These are phyloP conservation scores for Bathelium albidoporum DNA, from an alignment of 495 filamentous ascomycete species.

Conservation along the genomic window DNA sequence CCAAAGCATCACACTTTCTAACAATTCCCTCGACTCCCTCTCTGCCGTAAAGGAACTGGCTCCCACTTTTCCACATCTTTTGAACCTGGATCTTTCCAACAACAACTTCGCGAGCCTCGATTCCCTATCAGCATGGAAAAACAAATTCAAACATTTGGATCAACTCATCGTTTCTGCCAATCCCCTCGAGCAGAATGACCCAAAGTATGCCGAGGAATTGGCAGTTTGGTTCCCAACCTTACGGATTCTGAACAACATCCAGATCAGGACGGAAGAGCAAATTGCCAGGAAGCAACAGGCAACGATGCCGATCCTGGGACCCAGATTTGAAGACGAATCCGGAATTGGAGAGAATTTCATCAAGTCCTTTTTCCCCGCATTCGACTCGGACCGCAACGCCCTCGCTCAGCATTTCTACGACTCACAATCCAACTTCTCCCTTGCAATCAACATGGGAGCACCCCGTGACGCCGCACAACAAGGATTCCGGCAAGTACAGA, in stretches of 20 bases:
- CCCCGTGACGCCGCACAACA: conserved; percentile 38
- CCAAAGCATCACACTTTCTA: conserved; percentile 62
- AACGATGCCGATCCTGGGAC: conserved; percentile 53
- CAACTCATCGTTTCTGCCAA: conserved; percentile 69
- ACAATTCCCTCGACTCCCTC: conserved; percentile 65
- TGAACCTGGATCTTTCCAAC: conserved; percentile 73
- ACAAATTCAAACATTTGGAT: conserved; percentile 64
- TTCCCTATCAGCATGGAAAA: conserved; percentile 55
- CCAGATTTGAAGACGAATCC: conserved; percentile 65
- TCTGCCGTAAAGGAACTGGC: conserved; percentile 59
- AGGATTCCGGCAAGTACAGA: conserved; percentile 22
- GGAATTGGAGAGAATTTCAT: conserved; percentile 68
- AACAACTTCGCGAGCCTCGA: conserved; percentile 59
- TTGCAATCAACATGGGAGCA: conserved; percentile 57
- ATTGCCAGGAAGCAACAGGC: conserved; percentile 31
- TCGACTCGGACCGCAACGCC: conserved; percentile 57
- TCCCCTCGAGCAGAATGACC: conserved; percentile 52
- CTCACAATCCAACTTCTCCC: conserved; percentile 62
- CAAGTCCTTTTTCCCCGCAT: conserved; percentile 60
- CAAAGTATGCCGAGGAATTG: conserved; percentile 58
- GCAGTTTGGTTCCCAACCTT: conserved; percentile 73
- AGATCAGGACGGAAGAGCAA: conserved; percentile 61
- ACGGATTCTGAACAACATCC: conserved; percentile 56
- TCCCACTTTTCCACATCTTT: conserved; percentile 65
- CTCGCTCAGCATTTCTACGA: conserved; percentile 67